These are phyloP conservation scores for Lithospermum erythrorhizon DNA, from an alignment of 257 asterid species.

Conservation along the genomic window DNA sequence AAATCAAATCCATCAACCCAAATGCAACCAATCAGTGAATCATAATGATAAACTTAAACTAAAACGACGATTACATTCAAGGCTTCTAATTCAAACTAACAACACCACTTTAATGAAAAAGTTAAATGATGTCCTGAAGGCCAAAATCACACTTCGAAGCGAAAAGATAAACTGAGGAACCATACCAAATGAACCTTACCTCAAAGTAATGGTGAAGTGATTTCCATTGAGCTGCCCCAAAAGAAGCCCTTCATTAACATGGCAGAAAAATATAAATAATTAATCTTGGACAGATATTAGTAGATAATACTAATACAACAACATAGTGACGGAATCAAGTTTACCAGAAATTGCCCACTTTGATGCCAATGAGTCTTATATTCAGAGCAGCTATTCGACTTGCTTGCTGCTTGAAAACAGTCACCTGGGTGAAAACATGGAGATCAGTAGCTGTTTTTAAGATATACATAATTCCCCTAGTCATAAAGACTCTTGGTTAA, in stretches of 20 bases:
- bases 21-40: not conserved
- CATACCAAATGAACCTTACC: slow-evolving; percentile 27
- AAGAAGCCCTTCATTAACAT: slow-evolving; percentile 79
- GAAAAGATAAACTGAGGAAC: not conserved
- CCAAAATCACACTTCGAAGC: not conserved
- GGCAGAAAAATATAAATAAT: slow-evolving; percentile 33
- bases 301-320: not conserved
- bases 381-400: slow-evolving; percentile 72
- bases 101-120: not conserved
- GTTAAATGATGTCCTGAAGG: not conserved
- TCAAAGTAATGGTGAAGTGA: slow-evolving; percentile 72
- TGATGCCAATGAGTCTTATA: slow-evolving; percentile 67
- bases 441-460: too few relatives aligned
- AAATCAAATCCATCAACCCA: not conserved
- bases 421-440: slow-evolving; percentile 40
- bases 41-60: not conserved
- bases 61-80: not conserved
- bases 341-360: slow-evolving; percentile 93
- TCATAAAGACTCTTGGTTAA: too few relatives aligned
- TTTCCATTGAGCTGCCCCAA: slow-evolving; percentile 94
- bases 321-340: slow-evolving; percentile 17
- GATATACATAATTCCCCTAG: too few relatives aligned
- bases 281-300: slow-evolving; percentile 9
- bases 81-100: not conserved
- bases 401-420: slow-evolving; percentile 86